Evolutionary conservation across 768 basidiomycete genomes (phyloP), one percentile per base, ranked within the genome.

Genomic region (Leccinum arenicola): DNA sequence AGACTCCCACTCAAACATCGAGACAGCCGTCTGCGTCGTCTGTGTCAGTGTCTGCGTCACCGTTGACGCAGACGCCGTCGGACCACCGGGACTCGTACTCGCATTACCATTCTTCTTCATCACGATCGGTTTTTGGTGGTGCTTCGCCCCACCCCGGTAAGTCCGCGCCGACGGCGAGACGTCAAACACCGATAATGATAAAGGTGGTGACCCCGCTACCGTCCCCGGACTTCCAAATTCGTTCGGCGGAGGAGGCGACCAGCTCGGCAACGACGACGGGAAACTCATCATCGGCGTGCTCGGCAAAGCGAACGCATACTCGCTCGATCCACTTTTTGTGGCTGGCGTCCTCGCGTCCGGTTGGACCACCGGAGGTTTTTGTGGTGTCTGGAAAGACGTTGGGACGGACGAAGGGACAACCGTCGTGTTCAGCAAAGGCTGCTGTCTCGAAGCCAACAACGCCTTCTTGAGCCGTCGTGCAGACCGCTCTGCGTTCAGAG

Each of bases 401-500:
- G 64, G 65, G 65, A 53, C 43, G 3, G 56, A 36, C 3, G 62
- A 58, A 27, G 55, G 43, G 2, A 62, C 65, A 1, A 81, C 85
- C 56, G 78, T 81, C 6, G 75, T 81, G 67, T 90, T 93, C 43
- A 93, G 72, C 36, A 89, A 72, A 0, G 92, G 91, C 60, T 84
- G 79, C 56, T 78, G 79, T 35, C 91, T 82, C 1, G 78, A 79
- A 6, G 76, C 68, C 23, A 92, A 72, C 9, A 94, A 76, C 0
- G 86, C 86, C 5, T 77, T 78, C 73, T 93, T 93, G 56, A 94
- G 77, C 59, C 78, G 81, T 52, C 83, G 81, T 2, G 88, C 88
- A 6, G 88, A 83, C 31, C 88, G 79, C 72, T 94, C 93, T 0
- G 90, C 87, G 59, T 91, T 89, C 50, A 95, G 76, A 23, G 93